A percentile compares a stretch with the other conserved stretches of the same genome.
Conservation (phyloP, 345 rosid genomes). For the Gynandropsis gynandra region DNA sequence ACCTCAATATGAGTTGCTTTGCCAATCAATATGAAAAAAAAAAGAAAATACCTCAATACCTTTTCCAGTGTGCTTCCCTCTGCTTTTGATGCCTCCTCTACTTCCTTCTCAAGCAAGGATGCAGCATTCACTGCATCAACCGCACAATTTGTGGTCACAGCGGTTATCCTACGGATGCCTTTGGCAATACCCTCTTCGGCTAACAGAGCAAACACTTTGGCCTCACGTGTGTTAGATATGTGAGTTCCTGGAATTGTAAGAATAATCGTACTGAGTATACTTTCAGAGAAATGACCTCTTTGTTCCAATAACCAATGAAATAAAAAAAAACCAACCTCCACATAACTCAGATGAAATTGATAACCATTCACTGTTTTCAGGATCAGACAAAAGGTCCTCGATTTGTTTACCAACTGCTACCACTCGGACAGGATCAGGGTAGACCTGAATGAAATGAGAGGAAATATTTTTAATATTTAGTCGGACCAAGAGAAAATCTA, state of each 20-base stretch:
- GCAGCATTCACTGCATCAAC: slow-evolving; percentile 64
- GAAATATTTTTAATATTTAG: slow-evolving; percentile 1
- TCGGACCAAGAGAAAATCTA: slow-evolving; percentile 11
- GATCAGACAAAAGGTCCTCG: slow-evolving; percentile 79
- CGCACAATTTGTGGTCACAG: slow-evolving; percentile 76
- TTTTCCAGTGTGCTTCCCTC: slow-evolving; percentile 80
- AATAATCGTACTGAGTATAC: slow-evolving; percentile 20
- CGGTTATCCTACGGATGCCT: slow-evolving; percentile 86
- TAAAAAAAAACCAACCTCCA: slow-evolving; percentile 58
- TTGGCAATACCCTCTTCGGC: slow-evolving; percentile 95
- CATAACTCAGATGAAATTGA: slow-evolving; percentile 74
- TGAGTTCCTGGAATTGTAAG: slow-evolving; percentile 58
- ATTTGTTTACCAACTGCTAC: slow-evolving; percentile 74
- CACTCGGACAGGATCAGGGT: slow-evolving; percentile 94
- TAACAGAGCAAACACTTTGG: slow-evolving; percentile 88
- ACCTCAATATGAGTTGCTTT: slow-evolving; percentile 4
- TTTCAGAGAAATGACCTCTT: slow-evolving; percentile 13
- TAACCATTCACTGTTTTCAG: slow-evolving; percentile 71
- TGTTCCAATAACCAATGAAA: slow-evolving; percentile 1
- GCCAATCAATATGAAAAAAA: neutral
- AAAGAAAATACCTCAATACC: slow-evolving; percentile 45
- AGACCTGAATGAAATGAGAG: slow-evolving; percentile 41
- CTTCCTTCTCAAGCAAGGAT: slow-evolving; percentile 55
- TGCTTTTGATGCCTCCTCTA: slow-evolving; percentile 46
- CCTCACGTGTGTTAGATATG: slow-evolving; percentile 83